phyloP scores from a whole-genome alignment of 1,284 basidiomycete species.

The Ceratobasidium sp. region DNA sequence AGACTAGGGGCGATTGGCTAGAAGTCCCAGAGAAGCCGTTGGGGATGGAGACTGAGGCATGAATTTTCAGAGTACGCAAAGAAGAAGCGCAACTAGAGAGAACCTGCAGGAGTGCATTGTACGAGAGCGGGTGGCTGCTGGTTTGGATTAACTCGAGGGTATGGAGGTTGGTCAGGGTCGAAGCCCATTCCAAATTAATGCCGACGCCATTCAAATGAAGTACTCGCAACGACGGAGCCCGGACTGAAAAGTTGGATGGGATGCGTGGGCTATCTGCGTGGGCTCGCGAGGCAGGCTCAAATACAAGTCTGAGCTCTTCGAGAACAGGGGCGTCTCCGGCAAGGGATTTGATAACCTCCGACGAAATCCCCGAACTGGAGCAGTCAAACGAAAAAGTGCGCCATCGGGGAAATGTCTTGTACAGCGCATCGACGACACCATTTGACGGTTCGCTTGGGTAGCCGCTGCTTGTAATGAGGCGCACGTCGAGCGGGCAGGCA shows the following conservation, averaged over 20 bases:
- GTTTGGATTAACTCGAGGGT: constrained; percentile 40
- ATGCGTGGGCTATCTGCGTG: constrained; percentile 41
- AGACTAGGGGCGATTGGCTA: constrained; percentile 3
- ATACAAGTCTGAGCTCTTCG: constrained; percentile 31
- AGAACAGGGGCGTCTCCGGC: constrained; percentile 22
- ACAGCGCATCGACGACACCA: constrained; percentile 17
- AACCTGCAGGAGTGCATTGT: constrained; percentile 27
- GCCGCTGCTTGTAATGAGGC: constrained; percentile 24
- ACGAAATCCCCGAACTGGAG: constrained; percentile 24
- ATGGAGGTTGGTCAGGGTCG: constrained; percentile 31
- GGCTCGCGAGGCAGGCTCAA: constrained; percentile 28
- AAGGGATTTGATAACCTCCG: constrained; percentile 42
- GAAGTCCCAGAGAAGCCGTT: not conserved
- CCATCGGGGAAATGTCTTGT: constrained; percentile 35
- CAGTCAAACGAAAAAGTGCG: constrained; percentile 42
- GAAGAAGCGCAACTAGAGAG: constrained; percentile 32
- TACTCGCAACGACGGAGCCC: constrained; percentile 20
- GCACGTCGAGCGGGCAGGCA: constrained; percentile 45
- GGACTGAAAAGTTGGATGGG: constrained; percentile 41
- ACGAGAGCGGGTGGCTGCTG: constrained; percentile 24
- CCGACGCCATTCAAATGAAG: constrained; percentile 40
- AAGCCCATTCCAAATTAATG: constrained; percentile 33
- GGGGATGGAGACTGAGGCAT: constrained; percentile 24
- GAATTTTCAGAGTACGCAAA: constrained; percentile 37
- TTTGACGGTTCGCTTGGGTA: constrained; percentile 32